Evolutionary conservation across 331 rosid genomes (phyloP), one percentile per base, ranked within the genome.

Genomic region (Quercus lobata): DNA sequence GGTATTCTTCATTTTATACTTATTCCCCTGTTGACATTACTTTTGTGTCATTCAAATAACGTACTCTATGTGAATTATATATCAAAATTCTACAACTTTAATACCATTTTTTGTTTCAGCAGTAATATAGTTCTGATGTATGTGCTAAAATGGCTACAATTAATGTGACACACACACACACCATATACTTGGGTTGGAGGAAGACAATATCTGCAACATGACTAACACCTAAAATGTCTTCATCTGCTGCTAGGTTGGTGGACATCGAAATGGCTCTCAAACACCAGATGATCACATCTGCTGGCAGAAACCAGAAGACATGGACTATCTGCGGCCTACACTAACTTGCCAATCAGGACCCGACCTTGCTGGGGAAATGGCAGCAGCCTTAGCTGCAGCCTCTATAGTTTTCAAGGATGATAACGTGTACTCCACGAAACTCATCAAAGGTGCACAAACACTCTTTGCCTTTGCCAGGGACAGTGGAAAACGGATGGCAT

Each of bases 351-450:
- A 0, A 30, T 4, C 76, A 61, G 96, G 96, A 5, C 89, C 96
- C 0, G 96, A 91, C 46, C 82, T 91, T 14, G 93, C 96, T 8
- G 91, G 86, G 0, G 96, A 91, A 74, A 89, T 89, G 89, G 89
- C 93, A 12, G 93, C 96, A 9, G 96, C 96, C 27, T 81, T 91
- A 34, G 90, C 96, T 1, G 87, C 96, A 2, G 96, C 93, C 5
- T 89, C 93, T 0, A 89, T 91, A 56, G 91, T 91, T 24, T 91
- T 91, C 79, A 88, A 60, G 21, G 93, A 91, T 73, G 49, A 91
- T 29, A 10, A 0, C 0, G 14, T 76, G 56, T 91, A 91, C 71
- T 91, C 93, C 4, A 41, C 52, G 0, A 89, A 75, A 57, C 91
- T 91, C 5, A n/a, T 69, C 5, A 83, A 78, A 25, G 91, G 86